Conservation (phyloP, 352 stramenopile species). For the Phytophthora aleatoria region DNA sequence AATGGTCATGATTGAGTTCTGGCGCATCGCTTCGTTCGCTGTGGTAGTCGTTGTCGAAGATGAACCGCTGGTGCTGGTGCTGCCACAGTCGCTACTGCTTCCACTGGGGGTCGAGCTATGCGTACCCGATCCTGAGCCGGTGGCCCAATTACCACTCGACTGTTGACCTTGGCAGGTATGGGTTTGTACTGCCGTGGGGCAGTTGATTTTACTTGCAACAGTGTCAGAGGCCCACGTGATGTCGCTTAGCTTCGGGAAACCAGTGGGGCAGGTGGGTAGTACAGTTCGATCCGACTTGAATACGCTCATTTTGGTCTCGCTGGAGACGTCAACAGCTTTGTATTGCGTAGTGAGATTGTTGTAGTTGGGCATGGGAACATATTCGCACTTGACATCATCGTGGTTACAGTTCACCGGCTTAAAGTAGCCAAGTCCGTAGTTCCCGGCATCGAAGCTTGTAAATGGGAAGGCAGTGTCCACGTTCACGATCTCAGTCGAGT, state of each 20-base stretch:
- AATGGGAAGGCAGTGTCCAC: constrained; percentile 71
- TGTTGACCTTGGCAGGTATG: constrained; percentile 47
- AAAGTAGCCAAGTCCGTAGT: constrained; percentile 84
- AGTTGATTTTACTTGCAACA: constrained; percentile 12
- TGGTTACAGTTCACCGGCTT: constrained; percentile 73
- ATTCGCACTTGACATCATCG: constrained; percentile 49
- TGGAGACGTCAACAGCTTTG: constrained; percentile 41
- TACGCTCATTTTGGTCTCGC: constrained; percentile 30
- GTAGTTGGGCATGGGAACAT: constrained; percentile 81
- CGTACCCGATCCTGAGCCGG: constrained; percentile 15
- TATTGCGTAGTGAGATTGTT: constrained; percentile 59
- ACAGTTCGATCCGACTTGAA: constrained; percentile 41
- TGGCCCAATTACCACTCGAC: constrained; percentile 54
- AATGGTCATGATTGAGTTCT: constrained; percentile 3
- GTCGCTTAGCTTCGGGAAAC: constrained; percentile 29
- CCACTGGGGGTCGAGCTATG: not conserved
- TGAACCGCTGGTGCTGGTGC: constrained; percentile 6
- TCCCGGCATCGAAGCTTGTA: constrained; percentile 60
- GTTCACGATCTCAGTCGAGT: constrained; percentile 80
- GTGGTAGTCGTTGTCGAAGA: constrained; percentile 6
- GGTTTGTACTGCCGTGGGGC: constrained; percentile 25
- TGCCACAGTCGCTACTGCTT: constrained; percentile 2
- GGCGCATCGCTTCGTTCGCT: constrained; percentile 10
- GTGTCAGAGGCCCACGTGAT: constrained; percentile 40
- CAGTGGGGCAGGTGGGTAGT: constrained; percentile 33